Evolutionary conservation across 2,329 filamentous ascomycete species (phyloP).

Genomic region (Cladophialophora psammophila): DNA sequence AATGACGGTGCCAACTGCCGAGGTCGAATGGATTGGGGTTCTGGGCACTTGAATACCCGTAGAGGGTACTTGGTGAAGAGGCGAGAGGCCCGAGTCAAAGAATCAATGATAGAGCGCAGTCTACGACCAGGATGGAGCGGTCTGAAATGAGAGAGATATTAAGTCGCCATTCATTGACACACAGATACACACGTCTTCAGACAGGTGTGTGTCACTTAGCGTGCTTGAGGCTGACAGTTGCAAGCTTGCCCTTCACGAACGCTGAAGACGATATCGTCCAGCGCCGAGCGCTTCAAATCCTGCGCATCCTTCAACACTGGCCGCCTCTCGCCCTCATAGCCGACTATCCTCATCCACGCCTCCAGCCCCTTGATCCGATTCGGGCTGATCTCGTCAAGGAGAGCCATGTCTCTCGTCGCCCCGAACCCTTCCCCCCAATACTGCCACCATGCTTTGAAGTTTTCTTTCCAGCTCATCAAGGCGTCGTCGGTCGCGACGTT

Average conservation of each 20-base stretch:
- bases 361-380: conserved; percentile 55
- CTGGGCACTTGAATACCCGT: no score
- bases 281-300: conserved; percentile 3
- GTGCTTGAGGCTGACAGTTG: neutral
- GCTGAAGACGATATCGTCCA: neutral
- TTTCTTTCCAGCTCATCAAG: conserved; percentile 51
- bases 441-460: conserved; percentile 61
- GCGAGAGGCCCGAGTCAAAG: no score
- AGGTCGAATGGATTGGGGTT: no score
- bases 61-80: no score
- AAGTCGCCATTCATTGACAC: no score
- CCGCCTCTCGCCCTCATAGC: conserved; percentile 12
- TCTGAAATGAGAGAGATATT: no score
- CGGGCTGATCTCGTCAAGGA: conserved; percentile 62
- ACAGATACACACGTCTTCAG: no score
- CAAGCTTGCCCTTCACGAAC: neutral
- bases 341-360: conserved; percentile 53
- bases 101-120: no score
- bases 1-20: no score
- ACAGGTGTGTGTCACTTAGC: no score
- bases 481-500: conserved; percentile 41
- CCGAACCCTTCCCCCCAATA: conserved; percentile 49
- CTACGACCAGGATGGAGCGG: no score
- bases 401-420: conserved; percentile 53
- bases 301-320: conserved; percentile 16